phyloP scores from a whole-genome alignment of 2,329 filamentous ascomycete species.

The Fusarium sp. region DNA sequence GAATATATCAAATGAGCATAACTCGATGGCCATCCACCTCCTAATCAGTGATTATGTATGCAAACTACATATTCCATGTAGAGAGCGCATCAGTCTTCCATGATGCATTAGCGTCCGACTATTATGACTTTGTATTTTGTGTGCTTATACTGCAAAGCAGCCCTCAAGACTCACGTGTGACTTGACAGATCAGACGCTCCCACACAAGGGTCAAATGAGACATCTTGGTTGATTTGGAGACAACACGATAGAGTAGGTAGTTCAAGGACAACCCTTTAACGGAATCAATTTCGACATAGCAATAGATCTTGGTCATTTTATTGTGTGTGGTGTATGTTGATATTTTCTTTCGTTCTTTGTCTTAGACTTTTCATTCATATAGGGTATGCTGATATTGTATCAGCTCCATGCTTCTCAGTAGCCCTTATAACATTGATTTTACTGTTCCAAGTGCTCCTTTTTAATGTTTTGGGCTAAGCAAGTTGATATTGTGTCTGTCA shows the following conservation, averaged over 20 bases:
- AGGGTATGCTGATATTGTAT: too few species aligned
- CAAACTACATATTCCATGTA: not conserved
- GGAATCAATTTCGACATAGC: not conserved
- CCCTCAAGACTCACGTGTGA: too few species aligned
- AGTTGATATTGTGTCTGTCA: too few species aligned
- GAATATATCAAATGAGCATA: conserved; percentile 9
- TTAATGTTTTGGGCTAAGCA: too few species aligned
- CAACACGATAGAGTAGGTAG: not conserved
- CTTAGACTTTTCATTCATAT: too few species aligned
- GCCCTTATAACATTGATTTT: too few species aligned
- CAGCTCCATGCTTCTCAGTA: too few species aligned
- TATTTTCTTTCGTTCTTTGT: too few species aligned
- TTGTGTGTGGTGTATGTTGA: not conserved
- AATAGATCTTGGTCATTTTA: not conserved
- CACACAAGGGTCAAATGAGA: too few species aligned
- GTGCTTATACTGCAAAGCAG: not conserved
- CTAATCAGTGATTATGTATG: not conserved
- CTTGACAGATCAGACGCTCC: not conserved
- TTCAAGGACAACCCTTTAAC: not conserved
- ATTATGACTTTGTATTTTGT: not conserved
- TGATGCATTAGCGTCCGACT: too few species aligned
- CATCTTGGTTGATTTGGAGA: not conserved
- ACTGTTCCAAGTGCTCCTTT: too few species aligned
- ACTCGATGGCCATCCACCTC: too few species aligned
- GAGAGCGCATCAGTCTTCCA: not conserved